A percentile compares a stretch with the other conserved stretches of the same genome.
Evolutionary conservation across 805 yeast species (phyloP).

Genomic region (Ogataea siamensis): DNA sequence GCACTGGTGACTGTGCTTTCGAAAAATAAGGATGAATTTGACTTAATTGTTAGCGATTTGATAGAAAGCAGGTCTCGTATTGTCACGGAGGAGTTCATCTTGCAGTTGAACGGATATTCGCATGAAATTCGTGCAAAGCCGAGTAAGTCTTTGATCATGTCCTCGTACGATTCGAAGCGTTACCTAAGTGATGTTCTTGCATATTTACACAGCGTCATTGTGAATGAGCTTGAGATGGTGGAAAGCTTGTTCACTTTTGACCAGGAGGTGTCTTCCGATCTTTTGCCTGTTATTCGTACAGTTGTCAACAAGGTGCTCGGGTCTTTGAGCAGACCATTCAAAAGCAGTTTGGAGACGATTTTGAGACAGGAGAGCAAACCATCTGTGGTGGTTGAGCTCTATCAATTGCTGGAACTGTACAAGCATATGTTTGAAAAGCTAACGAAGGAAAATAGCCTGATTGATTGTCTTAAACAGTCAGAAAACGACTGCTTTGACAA

Average conservation of each 20-base stretch:
- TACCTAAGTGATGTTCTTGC: slow-evolving; percentile 88
- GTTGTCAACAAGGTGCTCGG: slow-evolving; percentile 51
- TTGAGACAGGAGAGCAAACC: slow-evolving; percentile 63
- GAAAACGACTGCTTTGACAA: slow-evolving; percentile 38
- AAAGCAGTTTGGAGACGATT: slow-evolving; percentile 64
- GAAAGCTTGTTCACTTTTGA: slow-evolving; percentile 54
- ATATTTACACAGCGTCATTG: slow-evolving; percentile 79
- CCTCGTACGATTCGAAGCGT: slow-evolving; percentile 77
- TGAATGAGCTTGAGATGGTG: slow-evolving; percentile 81
- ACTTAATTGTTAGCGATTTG: slow-evolving; percentile 59
- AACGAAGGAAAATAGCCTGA: slow-evolving; percentile 23
- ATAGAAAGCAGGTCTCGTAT: slow-evolving; percentile 64
- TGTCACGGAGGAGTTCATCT: slow-evolving; percentile 64
- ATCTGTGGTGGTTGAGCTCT: slow-evolving; percentile 53
- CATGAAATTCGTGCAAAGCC: slow-evolving; percentile 19
- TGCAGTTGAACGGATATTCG: slow-evolving; percentile 46
- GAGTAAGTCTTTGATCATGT: slow-evolving; percentile 51
- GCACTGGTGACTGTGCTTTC: slow-evolving; percentile 31
- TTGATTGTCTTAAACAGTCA: slow-evolving; percentile 32
- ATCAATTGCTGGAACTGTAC: slow-evolving; percentile 66
- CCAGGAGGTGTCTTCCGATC: slow-evolving; percentile 23
- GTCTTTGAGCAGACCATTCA: slow-evolving; percentile 57
- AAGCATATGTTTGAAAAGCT: slow-evolving; percentile 61
- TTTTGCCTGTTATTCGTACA: slow-evolving; percentile 28
- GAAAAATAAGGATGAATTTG: slow-evolving; percentile 49